phyloP scores from a whole-genome alignment of 2,329 filamentous ascomycete species.

The Plectosphaerella cucumerina region DNA sequence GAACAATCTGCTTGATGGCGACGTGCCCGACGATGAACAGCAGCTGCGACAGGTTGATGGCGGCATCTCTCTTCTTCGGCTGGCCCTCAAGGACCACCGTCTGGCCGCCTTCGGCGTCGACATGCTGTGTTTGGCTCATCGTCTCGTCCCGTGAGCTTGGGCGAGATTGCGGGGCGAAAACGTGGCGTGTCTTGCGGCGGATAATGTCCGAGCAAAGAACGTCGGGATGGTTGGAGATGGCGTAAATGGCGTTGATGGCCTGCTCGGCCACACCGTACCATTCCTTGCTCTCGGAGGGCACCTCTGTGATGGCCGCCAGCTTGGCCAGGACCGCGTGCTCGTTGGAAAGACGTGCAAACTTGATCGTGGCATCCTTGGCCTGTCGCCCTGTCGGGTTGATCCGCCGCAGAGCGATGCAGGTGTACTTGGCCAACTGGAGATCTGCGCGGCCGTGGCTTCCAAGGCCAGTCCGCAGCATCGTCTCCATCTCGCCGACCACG shows the following conservation, averaged over 20 bases:
- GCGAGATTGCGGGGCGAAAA: slow-evolving; percentile 57
- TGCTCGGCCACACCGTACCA: slow-evolving; percentile 97
- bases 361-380: slow-evolving; percentile 65
- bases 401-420: slow-evolving; percentile 84
- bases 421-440: slow-evolving; percentile 87
- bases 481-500: slow-evolving; percentile 90
- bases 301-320: slow-evolving; percentile 79
- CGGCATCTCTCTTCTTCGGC: slow-evolving; percentile 58
- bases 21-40: slow-evolving; percentile 95
- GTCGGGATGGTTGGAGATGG: slow-evolving; percentile 90
- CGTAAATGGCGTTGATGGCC: slow-evolving; percentile 92
- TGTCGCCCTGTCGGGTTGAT: slow-evolving; percentile 85
- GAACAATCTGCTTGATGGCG: slow-evolving; percentile 97
- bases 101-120: slow-evolving; percentile 17
- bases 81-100: slow-evolving; percentile 27
- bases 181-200: slow-evolving; percentile 76
- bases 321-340: slow-evolving; percentile 83
- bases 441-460: slow-evolving; percentile 77
- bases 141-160: slow-evolving; percentile 42
- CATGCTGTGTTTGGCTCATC: slow-evolving; percentile 24
- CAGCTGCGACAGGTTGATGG: slow-evolving; percentile 79
- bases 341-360: slow-evolving; percentile 77
- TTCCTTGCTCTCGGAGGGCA: slow-evolving; percentile 85
- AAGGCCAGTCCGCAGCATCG: slow-evolving; percentile 85
- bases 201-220: slow-evolving; percentile 89